Base-by-base conservation (phyloP, 2,329 filamentous ascomycete genomes). In the Salinomyces thailandicus region DNA sequence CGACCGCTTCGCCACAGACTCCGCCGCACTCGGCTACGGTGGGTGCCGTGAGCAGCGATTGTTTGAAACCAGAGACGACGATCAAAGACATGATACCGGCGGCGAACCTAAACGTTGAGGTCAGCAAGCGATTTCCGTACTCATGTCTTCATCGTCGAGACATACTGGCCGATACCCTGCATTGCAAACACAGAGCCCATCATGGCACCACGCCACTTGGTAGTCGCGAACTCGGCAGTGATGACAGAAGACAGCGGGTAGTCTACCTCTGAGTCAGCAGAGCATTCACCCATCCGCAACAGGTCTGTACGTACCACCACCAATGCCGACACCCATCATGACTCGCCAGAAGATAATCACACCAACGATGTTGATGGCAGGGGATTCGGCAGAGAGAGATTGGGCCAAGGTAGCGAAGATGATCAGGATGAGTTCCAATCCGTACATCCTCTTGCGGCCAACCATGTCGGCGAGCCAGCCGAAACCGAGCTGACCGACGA, bases 111-210 rank as follows among this genome's bases (percentile, higher is more conserved):
- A n/a, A n/a, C n/a, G n/a, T n/a, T n/a, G n/a, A n/a, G n/a, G n/a
- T n/a, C n/a, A n/a, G n/a, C n/a, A n/a, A n/a, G n/a, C n/a, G n/a
- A n/a, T n/a, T n/a, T n/a, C n/a, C n/a, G n/a, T n/a, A n/a, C n/a
- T n/a, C n/a, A n/a, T n/a, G n/a, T n/a, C n/a, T n/a, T n/a, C n/a
- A n/a, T n/a, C n/a, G n/a, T n/a, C n/a, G n/a, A n/a, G n/a, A n/a
- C n/a, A n/a, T n/a, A 77, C 60, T 91, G 84, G 14, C 85, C 84
- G 35, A 91, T 72, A 46, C 84, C 83, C 59, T 93, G 84, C 81
- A 87, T 89, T 48, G 83, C 81, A 53, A 91, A 91, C 36, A 91
- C 84, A 12, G 81, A 71, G 20, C 76, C 81, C 79, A 93, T 87
- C 79, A 91, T 91, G 46, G 82, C 82, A 48, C 83, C 84, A 60